These are phyloP conservation scores for Hawksworthiomyces lignivorus DNA, from an alignment of 2,329 filamentous ascomycete species.

Conservation along the genomic window DNA sequence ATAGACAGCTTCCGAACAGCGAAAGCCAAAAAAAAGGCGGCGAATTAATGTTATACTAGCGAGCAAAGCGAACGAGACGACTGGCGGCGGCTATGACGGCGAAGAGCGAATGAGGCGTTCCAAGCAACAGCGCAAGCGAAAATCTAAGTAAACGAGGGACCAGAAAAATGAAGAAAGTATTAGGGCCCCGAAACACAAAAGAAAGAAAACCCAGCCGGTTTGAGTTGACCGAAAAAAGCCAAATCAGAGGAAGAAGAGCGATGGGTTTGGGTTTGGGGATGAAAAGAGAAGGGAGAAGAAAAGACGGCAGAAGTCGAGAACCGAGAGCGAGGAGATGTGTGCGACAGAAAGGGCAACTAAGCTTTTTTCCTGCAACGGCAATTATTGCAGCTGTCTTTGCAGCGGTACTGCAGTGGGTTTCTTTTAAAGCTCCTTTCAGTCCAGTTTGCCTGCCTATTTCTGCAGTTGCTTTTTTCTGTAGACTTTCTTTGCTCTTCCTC, in stretches of 20 bases:
- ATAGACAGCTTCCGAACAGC: not conserved
- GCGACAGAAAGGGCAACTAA: slow-evolving; percentile 2
- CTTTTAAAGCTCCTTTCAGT: too few species aligned
- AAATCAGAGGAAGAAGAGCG: not conserved
- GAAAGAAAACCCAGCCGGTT: not conserved
- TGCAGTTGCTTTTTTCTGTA: too few species aligned
- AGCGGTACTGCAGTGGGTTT: too few species aligned
- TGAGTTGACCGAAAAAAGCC: not conserved
- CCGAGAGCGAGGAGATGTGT: slow-evolving; percentile 1
- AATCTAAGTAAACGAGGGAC: slow-evolving; percentile 4
- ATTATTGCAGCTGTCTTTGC: too few species aligned
- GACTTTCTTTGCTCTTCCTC: not conserved
- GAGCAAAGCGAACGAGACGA: slow-evolving; percentile 5
- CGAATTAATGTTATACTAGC: slow-evolving; percentile 1
- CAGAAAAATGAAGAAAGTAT: not conserved
- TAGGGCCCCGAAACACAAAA: not conserved
- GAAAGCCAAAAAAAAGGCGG: too few species aligned
- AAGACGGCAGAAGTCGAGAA: too few species aligned
- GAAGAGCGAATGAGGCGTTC: not conserved
- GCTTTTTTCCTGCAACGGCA: slow-evolving; percentile 3
- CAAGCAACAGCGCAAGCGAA: not conserved
- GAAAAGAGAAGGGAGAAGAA: slow-evolving; percentile 2
- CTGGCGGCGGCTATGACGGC: not conserved
- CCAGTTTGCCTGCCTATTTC: not conserved
- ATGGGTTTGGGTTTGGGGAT: not conserved